Base-by-base conservation (phyloP, 164 flowering plant species). In the Macadamia integrifolia region DNA sequence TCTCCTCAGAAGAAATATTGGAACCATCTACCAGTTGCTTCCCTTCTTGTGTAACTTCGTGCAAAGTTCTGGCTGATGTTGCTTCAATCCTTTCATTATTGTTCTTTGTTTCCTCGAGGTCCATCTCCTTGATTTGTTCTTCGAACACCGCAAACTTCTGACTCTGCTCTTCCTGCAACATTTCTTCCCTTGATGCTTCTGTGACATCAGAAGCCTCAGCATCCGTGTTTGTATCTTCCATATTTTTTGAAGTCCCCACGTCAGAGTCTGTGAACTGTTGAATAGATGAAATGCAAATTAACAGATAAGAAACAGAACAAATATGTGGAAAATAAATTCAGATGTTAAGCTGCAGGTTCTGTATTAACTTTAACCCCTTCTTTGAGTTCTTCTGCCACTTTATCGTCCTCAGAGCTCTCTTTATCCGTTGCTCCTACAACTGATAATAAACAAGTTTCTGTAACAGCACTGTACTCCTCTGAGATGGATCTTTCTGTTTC, bases 211-310 rank as follows among this genome's bases (percentile, higher is more conserved):
- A 64, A 64, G 60, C 31, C 66, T 60, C 30, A 23, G 56, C 50
- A 32, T 52, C 59, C 53, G 61, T 28, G 49, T 35, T 71, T 67
- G 68, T 56, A 30, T 64, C 67, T 65, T 62, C 61, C 29, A 46
- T 65, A 35, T 70, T 69, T n/a, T 64, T 30, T 6, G 64, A 23
- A 15, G 66, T 64, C 48, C 42, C 64, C 6, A 18, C 14, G 66
- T 23, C 23, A 23, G 23, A 23, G 23, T 70, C 72, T 53, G 63
- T 58, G 28, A 65, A 72, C 85, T 79, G 79, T 65, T 50, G 32
- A 43, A 67, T 9, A 40, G 57, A 61, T 64, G 18, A 58, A 50
- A 5, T 30, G 49, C 60, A 55, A 46, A 10, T 50, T 64, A 64
- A 7, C 31, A 64, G 44, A 40, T 44, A 29, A 29, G 35, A 42